Evolutionary conservation across 2,329 filamentous ascomycete species (phyloP).

Genomic region (Botrytis pseudocinerea): DNA sequence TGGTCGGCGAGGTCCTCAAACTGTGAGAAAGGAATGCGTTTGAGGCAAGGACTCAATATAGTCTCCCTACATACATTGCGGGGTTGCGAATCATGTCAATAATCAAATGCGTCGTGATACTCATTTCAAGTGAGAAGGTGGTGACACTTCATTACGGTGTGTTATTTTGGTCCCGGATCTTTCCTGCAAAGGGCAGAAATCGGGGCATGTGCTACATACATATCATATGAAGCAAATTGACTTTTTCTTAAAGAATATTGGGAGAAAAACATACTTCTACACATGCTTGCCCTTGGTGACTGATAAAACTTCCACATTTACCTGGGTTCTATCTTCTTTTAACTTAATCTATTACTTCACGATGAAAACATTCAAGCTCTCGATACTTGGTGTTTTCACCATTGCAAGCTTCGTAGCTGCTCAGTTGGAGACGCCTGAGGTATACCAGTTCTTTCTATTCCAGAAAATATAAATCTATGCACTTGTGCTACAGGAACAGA

Average conservation of each 20-base stretch:
- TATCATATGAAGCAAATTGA: background rate
- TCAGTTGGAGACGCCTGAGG: conserved; percentile 4
- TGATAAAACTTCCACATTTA: background rate
- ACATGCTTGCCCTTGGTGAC: background rate
- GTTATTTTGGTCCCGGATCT: background rate
- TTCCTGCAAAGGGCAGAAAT: background rate
- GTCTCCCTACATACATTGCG: background rate
- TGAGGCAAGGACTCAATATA: background rate
- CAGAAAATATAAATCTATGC: background rate
- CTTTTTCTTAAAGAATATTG: background rate
- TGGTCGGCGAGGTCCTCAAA: background rate
- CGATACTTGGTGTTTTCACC: conserved; percentile 10
- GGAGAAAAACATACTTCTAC: background rate
- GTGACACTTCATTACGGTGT: conserved; percentile 11
- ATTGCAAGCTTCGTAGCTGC: conserved; percentile 16
- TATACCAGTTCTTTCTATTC: background rate
- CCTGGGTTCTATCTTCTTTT: background rate
- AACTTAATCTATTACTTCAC: background rate
- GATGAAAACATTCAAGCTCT: conserved; percentile 14
- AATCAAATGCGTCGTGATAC: background rate
- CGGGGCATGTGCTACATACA: background rate
- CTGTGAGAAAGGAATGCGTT: background rate
- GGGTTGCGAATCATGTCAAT: background rate
- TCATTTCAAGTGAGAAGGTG: background rate
- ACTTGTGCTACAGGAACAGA: background rate